A percentile compares a stretch with the other conserved stretches of the same genome.
phyloP scores from a whole-genome alignment of 2,329 filamentous ascomycete species.

The Coleophoma eucalyptorum region DNA sequence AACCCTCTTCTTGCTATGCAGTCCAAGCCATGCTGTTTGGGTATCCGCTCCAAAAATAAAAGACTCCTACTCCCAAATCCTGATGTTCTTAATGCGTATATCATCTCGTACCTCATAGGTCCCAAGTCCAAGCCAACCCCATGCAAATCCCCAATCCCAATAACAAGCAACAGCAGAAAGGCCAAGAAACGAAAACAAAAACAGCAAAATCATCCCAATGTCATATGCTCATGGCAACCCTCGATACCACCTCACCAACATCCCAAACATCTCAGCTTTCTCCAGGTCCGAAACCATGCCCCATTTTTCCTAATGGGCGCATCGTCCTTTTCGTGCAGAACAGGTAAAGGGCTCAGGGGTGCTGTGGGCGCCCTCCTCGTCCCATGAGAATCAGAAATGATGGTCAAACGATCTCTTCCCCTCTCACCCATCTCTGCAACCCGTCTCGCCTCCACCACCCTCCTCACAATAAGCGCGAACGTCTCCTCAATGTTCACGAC shows the following conservation, averaged over 20 bases:
- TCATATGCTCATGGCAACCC: not conserved
- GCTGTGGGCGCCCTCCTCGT: conserved; percentile 23
- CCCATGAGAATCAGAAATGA: conserved; percentile 7
- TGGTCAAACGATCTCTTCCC: conserved; percentile 5
- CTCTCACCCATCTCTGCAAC: conserved; percentile 7
- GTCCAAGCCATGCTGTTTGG: too few species aligned
- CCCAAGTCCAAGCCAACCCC: too few species aligned
- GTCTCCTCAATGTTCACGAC: conserved; percentile 90
- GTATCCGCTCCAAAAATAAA: too few species aligned
- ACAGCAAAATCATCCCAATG: not conserved
- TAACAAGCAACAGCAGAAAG: too few species aligned
- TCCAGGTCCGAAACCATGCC: not conserved
- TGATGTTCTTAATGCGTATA: too few species aligned
- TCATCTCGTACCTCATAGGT: too few species aligned
- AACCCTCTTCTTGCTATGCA: too few species aligned
- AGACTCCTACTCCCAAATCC: too few species aligned
- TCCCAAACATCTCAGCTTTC: conserved; percentile 2
- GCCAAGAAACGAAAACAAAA: too few species aligned
- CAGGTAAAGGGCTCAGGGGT: conserved; percentile 24
- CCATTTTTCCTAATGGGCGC: not conserved
- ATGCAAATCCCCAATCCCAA: too few species aligned
- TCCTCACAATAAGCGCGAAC: conserved; percentile 66
- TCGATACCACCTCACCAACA: conserved; percentile 4
- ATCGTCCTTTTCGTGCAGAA: conserved; percentile 15
- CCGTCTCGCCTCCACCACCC: conserved; percentile 48